Conservation (phyloP, 495 filamentous ascomycete genomes). For the Aspergillus homomorphus region DNA sequence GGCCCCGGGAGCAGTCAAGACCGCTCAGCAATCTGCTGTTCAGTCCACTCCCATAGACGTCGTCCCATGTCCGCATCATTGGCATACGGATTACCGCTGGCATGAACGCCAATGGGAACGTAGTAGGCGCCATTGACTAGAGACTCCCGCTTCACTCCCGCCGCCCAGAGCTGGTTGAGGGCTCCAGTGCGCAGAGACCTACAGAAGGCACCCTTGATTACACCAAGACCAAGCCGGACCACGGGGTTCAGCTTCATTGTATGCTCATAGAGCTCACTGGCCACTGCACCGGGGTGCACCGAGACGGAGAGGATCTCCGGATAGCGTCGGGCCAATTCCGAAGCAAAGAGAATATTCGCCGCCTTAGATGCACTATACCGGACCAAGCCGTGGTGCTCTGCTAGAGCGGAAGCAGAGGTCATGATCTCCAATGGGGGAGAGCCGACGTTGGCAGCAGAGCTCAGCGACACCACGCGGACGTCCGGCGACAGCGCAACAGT, state of each 20-base stretch:
- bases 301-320: conserved; percentile 54
- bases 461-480: conserved; percentile 23
- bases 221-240: conserved; percentile 24
- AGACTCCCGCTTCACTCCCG: conserved; percentile 26
- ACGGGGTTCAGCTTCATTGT: conserved; percentile 25
- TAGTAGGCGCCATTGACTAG: conserved; percentile 56
- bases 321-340: conserved; percentile 58
- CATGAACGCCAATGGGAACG: conserved; percentile 49
- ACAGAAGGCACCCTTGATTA: conserved; percentile 23
- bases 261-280: conserved; percentile 49
- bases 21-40: conserved; percentile 43
- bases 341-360: conserved; percentile 58
- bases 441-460: conserved; percentile 41
- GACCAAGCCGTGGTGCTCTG: conserved; percentile 16
- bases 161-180: conserved; percentile 61
- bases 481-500: conserved; percentile 30
- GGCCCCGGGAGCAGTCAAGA: conserved; percentile 1
- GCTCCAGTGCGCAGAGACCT: conserved; percentile 45
- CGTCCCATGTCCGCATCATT: conserved; percentile 47
- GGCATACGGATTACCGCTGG: conserved; percentile 32
- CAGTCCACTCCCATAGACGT: conserved; percentile 64
- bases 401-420: conserved; percentile 24
- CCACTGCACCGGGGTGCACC: conserved; percentile 66
- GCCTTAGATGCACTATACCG: conserved; percentile 62
- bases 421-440: conserved; percentile 50